Evolutionary conservation across 2,329 filamentous ascomycete genomes (phyloP), one percentile per base, ranked within the genome.

Genomic region (Colletotrichum sublineola): DNA sequence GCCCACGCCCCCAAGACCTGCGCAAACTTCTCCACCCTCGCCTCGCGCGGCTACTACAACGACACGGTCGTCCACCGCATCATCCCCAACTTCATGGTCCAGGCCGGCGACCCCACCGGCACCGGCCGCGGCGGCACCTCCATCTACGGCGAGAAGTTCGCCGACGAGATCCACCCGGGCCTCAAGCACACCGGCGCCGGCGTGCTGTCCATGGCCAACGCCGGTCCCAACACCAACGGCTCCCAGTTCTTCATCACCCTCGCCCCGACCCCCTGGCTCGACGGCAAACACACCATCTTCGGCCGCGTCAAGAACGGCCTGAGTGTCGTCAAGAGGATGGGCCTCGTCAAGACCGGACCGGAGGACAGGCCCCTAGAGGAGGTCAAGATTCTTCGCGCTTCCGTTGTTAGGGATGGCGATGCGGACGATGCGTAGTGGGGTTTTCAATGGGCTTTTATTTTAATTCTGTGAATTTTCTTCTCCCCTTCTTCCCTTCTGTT

Each of bases 211-310:
- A 99, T 99, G 96, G 96, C 96, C 72, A 99, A 99, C 83, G 91
- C 92, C 20, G 96, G 96, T 0, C 94, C 94, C 11, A 91, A 98
- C 81, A 97, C 96, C 46, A 98, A 98, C 81, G 96, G 96, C 31
- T 94, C 91, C 71, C 96, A 98, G 83, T 99, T 98, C 83, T 98
- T 98, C 81, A 91, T 99, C 76, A 98, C 96, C 0, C 87, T 98
- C 44, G 96, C 95, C 9, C 96, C 96, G 5, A 96, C 96, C 20
- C 96, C 96, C 0, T 98, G 96, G 96, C 84, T 99, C 72, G 96
- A 99, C 82, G 95, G 95, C 31, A 98, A 97, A 82, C 96, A 99
- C 81, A 97, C 95, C 14, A 97, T 99, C 76, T 99, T 99, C 80
- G 96, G 96, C 1, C 86, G 96, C 66, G 95, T 99, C 50, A 95